A percentile compares a stretch with the other conserved stretches of the same genome.
Evolutionary conservation across 768 basidiomycete species (phyloP).

Genomic region (Leccinum imitatum): DNA sequence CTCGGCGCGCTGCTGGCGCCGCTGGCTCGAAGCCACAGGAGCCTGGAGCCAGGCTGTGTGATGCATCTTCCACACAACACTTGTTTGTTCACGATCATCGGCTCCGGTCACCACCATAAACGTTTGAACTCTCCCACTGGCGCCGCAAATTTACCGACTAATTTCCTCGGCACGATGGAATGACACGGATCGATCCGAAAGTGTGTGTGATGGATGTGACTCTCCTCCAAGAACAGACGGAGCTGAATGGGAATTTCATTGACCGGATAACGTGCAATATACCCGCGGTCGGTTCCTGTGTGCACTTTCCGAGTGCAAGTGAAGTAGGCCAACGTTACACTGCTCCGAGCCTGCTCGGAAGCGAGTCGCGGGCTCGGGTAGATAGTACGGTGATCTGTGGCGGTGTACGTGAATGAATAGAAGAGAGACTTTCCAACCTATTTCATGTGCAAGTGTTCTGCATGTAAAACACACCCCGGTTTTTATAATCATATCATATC

Average conservation of each 20-base stretch:
- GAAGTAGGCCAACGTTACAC: too few relatives aligned
- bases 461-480: slow-evolving; percentile 6
- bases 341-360: too few relatives aligned
- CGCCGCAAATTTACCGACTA: background rate
- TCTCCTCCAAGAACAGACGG: background rate
- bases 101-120: background rate
- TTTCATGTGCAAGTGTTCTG: background rate
- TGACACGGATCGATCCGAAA: background rate
- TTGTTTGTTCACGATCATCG: background rate
- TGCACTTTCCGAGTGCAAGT: too few relatives aligned
- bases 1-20: background rate
- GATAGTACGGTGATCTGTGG: too few relatives aligned
- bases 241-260: background rate
- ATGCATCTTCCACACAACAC: background rate
- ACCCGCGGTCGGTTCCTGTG: background rate
- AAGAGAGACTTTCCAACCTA: background rate
- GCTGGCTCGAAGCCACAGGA: background rate
- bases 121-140: background rate
- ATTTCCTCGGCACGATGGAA: background rate
- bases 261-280: background rate
- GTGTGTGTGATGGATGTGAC: background rate
- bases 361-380: too few relatives aligned
- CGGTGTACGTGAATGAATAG: too few relatives aligned
- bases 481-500: background rate
- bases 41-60: background rate